These are phyloP conservation scores for Pilatotrama ljubarskyi DNA, from an alignment of 768 basidiomycete species.

Conservation along the genomic window DNA sequence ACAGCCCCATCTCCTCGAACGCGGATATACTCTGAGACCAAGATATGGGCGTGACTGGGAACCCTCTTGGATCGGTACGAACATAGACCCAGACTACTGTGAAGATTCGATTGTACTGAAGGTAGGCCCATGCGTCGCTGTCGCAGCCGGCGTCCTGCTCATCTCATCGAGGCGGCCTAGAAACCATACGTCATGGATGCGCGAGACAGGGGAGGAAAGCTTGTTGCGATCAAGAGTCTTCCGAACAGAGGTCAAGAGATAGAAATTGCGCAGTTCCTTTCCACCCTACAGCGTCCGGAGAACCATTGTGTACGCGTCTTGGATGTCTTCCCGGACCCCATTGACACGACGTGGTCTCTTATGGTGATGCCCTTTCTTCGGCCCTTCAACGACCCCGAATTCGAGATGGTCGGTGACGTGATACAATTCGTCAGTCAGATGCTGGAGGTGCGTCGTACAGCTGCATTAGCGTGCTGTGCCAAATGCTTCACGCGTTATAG, in stretches of 20 bases:
- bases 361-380: conserved; percentile 28
- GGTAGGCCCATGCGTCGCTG: background rate
- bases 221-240: too few relatives aligned
- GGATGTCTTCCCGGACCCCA: too few relatives aligned
- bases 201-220: too few relatives aligned
- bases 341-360: background rate
- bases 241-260: too few relatives aligned
- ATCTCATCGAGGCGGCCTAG: too few relatives aligned
- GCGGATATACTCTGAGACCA: conserved; percentile 14
- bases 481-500: too few relatives aligned
- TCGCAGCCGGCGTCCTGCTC: too few relatives aligned
- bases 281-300: too few relatives aligned
- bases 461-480: too few relatives aligned
- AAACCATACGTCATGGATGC: too few relatives aligned
- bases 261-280: too few relatives aligned
- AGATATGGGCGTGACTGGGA: conserved; percentile 21
- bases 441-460: background rate
- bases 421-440: conserved; percentile 13
- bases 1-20: background rate
- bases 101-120: conserved; percentile 14
- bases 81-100: conserved; percentile 7
- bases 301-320: too few relatives aligned
- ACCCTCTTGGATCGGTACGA: conserved; percentile 24
- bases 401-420: conserved; percentile 16
- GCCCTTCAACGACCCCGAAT: conserved; percentile 17